These are phyloP conservation scores for Gloeostereum incarnatum DNA, from an alignment of 768 basidiomycete genomes.

Conservation along the genomic window DNA sequence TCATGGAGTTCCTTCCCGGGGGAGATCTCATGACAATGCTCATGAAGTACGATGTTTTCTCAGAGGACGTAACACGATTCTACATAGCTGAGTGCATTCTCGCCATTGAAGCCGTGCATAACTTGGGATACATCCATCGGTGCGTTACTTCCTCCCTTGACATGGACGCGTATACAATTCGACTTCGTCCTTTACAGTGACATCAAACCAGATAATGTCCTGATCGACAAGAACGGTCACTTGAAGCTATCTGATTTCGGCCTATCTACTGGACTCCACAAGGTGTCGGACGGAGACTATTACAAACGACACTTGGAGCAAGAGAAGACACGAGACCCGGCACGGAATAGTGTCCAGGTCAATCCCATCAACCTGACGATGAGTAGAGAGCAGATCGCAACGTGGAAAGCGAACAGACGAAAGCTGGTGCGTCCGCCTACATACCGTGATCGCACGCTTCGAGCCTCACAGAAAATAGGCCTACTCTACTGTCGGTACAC, in stretches of 20 bases:
- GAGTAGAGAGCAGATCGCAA: slow-evolving; percentile 94
- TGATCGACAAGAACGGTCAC: slow-evolving; percentile 95
- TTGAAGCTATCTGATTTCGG: slow-evolving; percentile 98
- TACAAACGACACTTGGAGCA: slow-evolving; percentile 88
- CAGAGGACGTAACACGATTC: slow-evolving; percentile 96
- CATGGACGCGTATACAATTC: not conserved
- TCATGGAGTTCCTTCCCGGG: slow-evolving; percentile 83
- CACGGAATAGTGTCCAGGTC: slow-evolving; percentile 94
- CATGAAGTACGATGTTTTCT: slow-evolving; percentile 99
- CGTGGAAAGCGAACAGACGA: slow-evolving; percentile 97
- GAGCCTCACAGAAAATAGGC: slow-evolving; percentile 38
- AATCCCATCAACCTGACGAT: slow-evolving; percentile 97
- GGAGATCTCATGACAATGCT: slow-evolving; percentile 99
- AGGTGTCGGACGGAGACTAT: slow-evolving; percentile 87
- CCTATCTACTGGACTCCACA: slow-evolving; percentile 95
- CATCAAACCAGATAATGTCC: slow-evolving; percentile 98
- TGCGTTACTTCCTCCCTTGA: slow-evolving; percentile 22
- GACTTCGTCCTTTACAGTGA: slow-evolving; percentile 44
- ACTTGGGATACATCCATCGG: slow-evolving; percentile 99
- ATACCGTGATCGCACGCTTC: slow-evolving; percentile 4
- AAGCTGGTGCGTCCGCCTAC: slow-evolving; percentile 56
- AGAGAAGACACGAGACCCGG: slow-evolving; percentile 51
- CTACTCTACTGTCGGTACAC: slow-evolving; percentile 80
- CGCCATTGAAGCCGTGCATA: slow-evolving; percentile 96
- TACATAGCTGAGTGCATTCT: slow-evolving; percentile 99